Conservation (phyloP, 2,329 filamentous ascomycete genomes). For the Fusarium sterilihyphosum region DNA sequence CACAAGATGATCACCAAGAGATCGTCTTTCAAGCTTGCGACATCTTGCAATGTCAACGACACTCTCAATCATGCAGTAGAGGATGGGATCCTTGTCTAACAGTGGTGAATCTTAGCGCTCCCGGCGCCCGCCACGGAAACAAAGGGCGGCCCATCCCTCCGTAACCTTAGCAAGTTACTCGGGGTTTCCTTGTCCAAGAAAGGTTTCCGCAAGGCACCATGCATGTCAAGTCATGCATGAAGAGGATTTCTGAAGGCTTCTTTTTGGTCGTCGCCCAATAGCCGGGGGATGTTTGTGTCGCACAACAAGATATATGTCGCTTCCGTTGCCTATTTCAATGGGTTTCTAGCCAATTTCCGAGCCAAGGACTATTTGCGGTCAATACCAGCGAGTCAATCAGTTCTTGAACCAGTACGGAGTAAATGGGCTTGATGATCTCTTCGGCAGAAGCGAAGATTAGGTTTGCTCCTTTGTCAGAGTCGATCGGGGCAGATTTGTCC, state of each 20-base stretch:
- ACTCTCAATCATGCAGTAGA: slow-evolving; percentile 19
- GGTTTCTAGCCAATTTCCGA: slow-evolving; percentile 18
- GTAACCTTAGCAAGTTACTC: slow-evolving; percentile 17
- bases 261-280: slow-evolving; percentile 14
- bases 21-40: not conserved
- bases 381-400: not conserved
- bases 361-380: slow-evolving; percentile 23
- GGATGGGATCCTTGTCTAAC: slow-evolving; percentile 28
- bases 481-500: slow-evolving; percentile 15
- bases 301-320: slow-evolving; percentile 25
- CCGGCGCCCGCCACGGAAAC: slow-evolving; percentile 25
- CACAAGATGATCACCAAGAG: not conserved
- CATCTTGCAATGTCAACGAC: slow-evolving; percentile 14
- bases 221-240: slow-evolving; percentile 40
- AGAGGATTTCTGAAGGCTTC: slow-evolving; percentile 7
- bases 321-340: slow-evolving; percentile 29
- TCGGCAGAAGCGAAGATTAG: slow-evolving; percentile 5
- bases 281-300: slow-evolving; percentile 27
- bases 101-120: slow-evolving; percentile 32
- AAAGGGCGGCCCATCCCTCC: slow-evolving; percentile 27
- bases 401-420: not conserved
- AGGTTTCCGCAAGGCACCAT: slow-evolving; percentile 28
- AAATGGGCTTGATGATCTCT: not conserved
- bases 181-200: slow-evolving; percentile 24
- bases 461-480: slow-evolving; percentile 28